These are phyloP conservation scores for Crucihimalaya himalaica DNA, from an alignment of 345 rosid species.

Conservation along the genomic window DNA sequence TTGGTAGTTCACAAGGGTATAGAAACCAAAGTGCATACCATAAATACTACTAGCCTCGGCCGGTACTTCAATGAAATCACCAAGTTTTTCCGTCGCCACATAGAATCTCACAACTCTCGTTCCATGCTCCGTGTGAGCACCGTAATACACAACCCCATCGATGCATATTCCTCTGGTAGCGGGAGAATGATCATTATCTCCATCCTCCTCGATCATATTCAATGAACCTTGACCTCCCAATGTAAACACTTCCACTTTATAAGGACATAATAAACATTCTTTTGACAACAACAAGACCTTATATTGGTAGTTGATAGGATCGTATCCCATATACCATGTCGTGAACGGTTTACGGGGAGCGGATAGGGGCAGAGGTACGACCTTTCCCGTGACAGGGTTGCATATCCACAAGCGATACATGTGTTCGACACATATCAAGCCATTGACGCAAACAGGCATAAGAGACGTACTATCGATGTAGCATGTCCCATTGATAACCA, in stretches of 20 bases:
- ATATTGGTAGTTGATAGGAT: constrained; percentile 2
- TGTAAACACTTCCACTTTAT: neutral
- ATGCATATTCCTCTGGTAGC: neutral
- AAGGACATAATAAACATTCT: neutral
- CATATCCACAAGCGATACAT: neutral
- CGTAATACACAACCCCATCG: neutral
- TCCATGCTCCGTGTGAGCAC: neutral
- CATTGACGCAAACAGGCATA: neutral
- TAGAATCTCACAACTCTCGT: neutral
- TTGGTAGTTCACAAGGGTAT: neutral
- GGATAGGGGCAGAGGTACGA: neutral
- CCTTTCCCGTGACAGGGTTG: neutral
- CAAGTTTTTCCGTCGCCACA: neutral
- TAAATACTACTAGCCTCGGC: neutral
- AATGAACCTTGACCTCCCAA: constrained; percentile 1
- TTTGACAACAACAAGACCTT: neutral
- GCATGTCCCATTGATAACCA: neutral
- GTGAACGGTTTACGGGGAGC: neutral
- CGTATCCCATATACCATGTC: neutral
- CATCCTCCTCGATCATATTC: neutral
- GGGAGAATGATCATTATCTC: neutral
- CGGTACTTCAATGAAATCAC: neutral
- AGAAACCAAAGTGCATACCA: neutral
- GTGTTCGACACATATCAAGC: neutral
- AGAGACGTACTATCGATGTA: neutral